Evolutionary conservation across 1,284 basidiomycete species (phyloP), one percentile per base, ranked within the genome.

Genomic region (Leucoagaricus sp.): DNA sequence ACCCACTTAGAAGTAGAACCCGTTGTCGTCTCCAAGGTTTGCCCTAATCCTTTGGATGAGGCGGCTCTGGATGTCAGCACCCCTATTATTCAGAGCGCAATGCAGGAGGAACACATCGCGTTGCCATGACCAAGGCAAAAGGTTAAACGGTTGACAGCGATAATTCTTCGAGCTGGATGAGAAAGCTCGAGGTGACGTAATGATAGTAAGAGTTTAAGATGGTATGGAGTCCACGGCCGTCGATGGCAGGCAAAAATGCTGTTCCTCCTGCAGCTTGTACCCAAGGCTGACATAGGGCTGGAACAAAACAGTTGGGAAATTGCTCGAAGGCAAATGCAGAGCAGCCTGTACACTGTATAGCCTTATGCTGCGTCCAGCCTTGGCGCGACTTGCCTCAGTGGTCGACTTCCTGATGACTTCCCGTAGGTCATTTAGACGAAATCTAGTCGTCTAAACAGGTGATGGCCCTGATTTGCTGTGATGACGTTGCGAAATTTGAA

Each of bases 101-200:
- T 49, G 17, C 47, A 49, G 28, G 47, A 21, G 33, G 19, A 49
- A 31, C 47, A 49, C n/a, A 49, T 17, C 47, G 33, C 47, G 17
- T 49, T 49, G 47, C 47, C 47, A 31, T 49, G 47, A 23, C 34
- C 47, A 5, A 49, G 47, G 47, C 47, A 49, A 23, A 49, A 49
- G 15, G 26, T 49, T 28, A 49, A 49, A 6, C 31, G 9, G 47
- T 49, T 49, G 31, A 49, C 47, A 12, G 47, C 21, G 19, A 49
- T 49, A 21, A 49, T 29, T 49, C 28, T 49, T 9, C 47, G 13
- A 33, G 25, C 33, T 31, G 17, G 15, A 34, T 49, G 46, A 17
- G 31, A 38, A 38, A n/a, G 36, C 6, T 4, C n/a, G 12, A 36
- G 31, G 31, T 19, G 31, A 19, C 6, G 47, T 21, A 19, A 15